These are phyloP conservation scores for Melocanna baccifera DNA, from an alignment of 176 grass and related monocot genomes.

Conservation along the genomic window DNA sequence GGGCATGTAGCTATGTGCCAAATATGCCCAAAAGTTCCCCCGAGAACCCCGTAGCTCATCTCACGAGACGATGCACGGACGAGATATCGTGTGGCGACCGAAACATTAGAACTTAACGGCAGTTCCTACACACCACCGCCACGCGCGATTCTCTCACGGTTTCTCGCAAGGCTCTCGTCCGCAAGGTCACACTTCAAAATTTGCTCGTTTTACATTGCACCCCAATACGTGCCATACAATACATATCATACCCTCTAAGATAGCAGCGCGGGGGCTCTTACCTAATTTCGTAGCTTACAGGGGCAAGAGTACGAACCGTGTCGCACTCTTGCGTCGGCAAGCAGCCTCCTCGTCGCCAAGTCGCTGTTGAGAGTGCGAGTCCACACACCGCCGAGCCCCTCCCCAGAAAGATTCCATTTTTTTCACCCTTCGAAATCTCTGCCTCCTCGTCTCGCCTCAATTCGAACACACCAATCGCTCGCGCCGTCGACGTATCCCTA, in stretches of 20 bases:
- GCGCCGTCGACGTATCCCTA: slow-evolving; percentile 11
- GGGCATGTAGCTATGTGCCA: no score
- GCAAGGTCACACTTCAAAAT: background rate
- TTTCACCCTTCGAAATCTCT: slow-evolving; percentile 6
- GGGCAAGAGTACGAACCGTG: slow-evolving; percentile 1
- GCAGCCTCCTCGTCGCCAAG: background rate
- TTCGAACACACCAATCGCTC: slow-evolving; percentile 19
- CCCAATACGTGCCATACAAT: fast-evolving
- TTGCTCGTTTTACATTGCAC: background rate
- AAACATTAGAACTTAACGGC: background rate
- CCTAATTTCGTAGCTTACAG: fast-evolving
- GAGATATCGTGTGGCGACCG: background rate
- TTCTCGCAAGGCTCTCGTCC: background rate
- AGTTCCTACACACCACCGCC: background rate
- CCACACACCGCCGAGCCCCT: slow-evolving; percentile 19
- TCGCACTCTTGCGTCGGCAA: slow-evolving; percentile 8
- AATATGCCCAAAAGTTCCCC: no score
- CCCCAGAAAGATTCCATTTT: slow-evolving; percentile 21
- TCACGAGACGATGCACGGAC: background rate
- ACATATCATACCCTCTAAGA: background rate
- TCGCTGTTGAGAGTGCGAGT: slow-evolving; percentile 13
- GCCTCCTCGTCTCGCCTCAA: background rate
- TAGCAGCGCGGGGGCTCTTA: fast-evolving
- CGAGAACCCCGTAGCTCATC: background rate
- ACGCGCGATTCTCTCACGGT: background rate